Percentiles rank a stretch among this genome's conserved stretches.
phyloP scores from a whole-genome alignment of 2,329 filamentous ascomycete genomes.

The Chrysosporium queenslandicum region DNA sequence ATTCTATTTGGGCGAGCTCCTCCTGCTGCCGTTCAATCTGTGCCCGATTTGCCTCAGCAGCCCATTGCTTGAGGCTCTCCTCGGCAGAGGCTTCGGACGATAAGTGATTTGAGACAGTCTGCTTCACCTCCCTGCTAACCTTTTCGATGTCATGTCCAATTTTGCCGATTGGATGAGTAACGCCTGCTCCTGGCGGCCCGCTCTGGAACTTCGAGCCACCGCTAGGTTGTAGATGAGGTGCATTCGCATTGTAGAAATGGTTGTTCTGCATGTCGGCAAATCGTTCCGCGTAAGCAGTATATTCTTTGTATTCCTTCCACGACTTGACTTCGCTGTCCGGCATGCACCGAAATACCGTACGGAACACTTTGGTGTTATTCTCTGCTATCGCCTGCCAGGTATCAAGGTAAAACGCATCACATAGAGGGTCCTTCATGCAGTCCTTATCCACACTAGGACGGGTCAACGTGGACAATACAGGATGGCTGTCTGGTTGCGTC shows the following conservation, averaged over 20 bases:
- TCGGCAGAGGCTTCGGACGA: conserved; percentile 21
- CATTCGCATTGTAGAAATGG: conserved; percentile 34
- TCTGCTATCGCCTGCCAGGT: conserved; percentile 78
- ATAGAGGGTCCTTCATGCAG: conserved; percentile 87
- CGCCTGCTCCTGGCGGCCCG: conserved; percentile 31
- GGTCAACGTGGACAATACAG: conserved; percentile 55
- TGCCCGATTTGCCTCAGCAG: conserved; percentile 26
- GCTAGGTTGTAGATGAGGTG: conserved; percentile 19
- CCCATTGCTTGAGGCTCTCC: conserved; percentile 29
- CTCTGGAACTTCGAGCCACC: conserved; percentile 32
- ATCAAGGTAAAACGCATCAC: conserved; percentile 71
- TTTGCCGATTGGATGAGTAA: conserved; percentile 12
- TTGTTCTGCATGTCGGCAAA: conserved; percentile 60
- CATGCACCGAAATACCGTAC: conserved; percentile 91
- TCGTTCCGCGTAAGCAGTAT: conserved; percentile 61
- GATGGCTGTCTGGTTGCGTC: conserved; percentile 36
- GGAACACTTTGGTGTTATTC: conserved; percentile 93
- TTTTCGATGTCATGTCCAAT: conserved; percentile 23
- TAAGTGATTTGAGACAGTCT: conserved; percentile 22
- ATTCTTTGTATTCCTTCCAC: conserved; percentile 89
- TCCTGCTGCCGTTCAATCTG: conserved; percentile 28
- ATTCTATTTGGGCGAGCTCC: conserved; percentile 24
- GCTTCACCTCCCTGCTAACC: conserved; percentile 25
- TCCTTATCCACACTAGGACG: conserved; percentile 69
- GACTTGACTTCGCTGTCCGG: conserved; percentile 88